Evolutionary conservation across 768 basidiomycete genomes (phyloP), one percentile per base, ranked within the genome.

Genomic region (Lactarius evosmus): DNA sequence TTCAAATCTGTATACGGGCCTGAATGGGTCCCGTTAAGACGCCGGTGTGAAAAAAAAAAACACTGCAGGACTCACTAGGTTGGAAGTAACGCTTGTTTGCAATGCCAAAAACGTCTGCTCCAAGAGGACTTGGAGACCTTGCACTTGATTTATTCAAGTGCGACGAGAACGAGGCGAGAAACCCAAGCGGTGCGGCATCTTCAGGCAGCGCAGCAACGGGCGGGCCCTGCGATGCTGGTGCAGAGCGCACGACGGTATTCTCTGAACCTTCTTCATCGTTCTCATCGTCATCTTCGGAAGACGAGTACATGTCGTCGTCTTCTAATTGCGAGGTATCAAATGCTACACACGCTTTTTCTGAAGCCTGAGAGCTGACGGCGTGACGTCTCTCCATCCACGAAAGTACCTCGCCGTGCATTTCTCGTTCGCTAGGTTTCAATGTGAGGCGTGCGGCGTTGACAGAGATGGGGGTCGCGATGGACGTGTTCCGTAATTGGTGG

Each of bases 271-370:
- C 53, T 38, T 72, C 62, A 60, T 62, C 65, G 53, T 69, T 41
- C n/a, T 61, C 62, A 9, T 62, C 66, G 1, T 71, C 70, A 2
- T 70, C 71, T 1, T 70, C 72, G 33, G 56, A 63, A 17, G 68
- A 69, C 34, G 68, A 64, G 36, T 70, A 69, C 58, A 66, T 68
- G 46, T 72, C 73, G 3, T 69, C 70, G 36, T 74, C 74, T 36
- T 74, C 74, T n/a, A 74, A 70, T 14, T 70, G 62, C 17, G 73
- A 72, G 25, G 70, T 70, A 49, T 74, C 74, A 52, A 69, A 73
- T 61, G 70, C 69, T 8, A 65, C 55, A 16, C 69, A 69, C 7
- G 55, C 67, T 46, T 65, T 72, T 68, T 60, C 69, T 34, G 49
- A 61, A 12, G 67, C 53, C 33, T 67, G 69, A 6, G 62, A 32